Conservation (phyloP, 1,284 basidiomycete species). For the Melampsora abietis-canadensis region DNA sequence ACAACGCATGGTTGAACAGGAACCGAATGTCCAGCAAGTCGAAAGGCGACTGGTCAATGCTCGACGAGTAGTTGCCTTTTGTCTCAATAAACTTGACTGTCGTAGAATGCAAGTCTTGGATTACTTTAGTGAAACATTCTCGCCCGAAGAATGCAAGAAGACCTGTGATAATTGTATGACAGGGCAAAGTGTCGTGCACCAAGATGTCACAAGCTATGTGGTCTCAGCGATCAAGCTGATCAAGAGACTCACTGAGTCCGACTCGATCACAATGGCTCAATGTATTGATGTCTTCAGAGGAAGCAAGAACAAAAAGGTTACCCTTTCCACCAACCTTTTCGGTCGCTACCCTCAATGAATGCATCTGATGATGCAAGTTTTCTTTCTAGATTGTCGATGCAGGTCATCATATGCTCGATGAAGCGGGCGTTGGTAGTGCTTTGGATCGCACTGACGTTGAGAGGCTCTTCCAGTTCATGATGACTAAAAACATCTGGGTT, state of each 20-base stretch:
- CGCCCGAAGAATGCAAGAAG: constrained; percentile 60
- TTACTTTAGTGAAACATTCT: constrained; percentile 66
- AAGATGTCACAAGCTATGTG: constrained; percentile 62
- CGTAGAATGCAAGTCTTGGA: constrained; percentile 77
- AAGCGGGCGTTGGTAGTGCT: constrained; percentile 62
- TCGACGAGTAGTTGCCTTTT: constrained; percentile 67
- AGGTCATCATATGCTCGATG: constrained; percentile 58
- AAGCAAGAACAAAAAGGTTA: constrained; percentile 57
- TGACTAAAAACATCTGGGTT: constrained; percentile 56
- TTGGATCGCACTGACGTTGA: constrained; percentile 61
- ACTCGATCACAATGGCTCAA: constrained; percentile 55
- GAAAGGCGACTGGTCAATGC: constrained; percentile 62
- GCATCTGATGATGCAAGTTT: constrained; percentile 31
- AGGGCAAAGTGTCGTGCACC: constrained; percentile 55
- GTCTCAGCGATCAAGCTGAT: constrained; percentile 61
- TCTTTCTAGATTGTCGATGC: constrained; percentile 53
- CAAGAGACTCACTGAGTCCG: constrained; percentile 51
- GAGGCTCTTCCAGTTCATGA: constrained; percentile 63
- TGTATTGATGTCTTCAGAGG: constrained; percentile 64
- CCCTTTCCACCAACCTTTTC: constrained; percentile 22
- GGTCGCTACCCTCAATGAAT: constrained; percentile 46
- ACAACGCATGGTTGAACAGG: constrained; percentile 60
- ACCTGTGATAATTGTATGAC: constrained; percentile 72
- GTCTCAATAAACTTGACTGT: constrained; percentile 77
- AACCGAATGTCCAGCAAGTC: constrained; percentile 59